phyloP scores from a whole-genome alignment of 116 monocot genomes.

The Papilionanthe hybrid region DNA sequence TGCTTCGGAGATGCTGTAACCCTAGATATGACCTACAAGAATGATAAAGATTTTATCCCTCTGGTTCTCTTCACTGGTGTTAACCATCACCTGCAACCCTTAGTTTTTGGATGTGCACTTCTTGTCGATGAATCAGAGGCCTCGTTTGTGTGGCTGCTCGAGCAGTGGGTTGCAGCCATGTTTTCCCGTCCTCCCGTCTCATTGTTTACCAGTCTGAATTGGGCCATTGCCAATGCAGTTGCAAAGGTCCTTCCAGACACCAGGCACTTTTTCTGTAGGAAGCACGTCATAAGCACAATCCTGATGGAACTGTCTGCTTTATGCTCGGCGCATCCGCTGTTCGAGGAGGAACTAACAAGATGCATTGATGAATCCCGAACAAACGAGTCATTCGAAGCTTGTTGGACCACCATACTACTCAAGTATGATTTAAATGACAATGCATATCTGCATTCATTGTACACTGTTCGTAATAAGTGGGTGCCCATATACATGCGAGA shows the following conservation, averaged over 20 bases:
- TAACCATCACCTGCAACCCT: slow-evolving; percentile 70
- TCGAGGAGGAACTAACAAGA: slow-evolving; percentile 45
- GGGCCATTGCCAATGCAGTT: slow-evolving; percentile 31
- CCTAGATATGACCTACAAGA: slow-evolving; percentile 56
- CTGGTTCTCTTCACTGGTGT: slow-evolving; percentile 72
- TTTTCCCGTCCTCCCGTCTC: slow-evolving; percentile 43
- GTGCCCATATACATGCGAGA: slow-evolving; percentile 58
- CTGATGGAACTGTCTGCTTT: slow-evolving; percentile 38
- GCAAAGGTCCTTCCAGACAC: slow-evolving; percentile 44
- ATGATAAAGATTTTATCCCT: slow-evolving; percentile 68
- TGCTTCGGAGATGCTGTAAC: slow-evolving; percentile 84
- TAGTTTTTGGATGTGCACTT: slow-evolving; percentile 68
- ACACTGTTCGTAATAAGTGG: slow-evolving; percentile 65
- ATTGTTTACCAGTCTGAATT: slow-evolving; percentile 36
- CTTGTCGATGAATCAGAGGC: slow-evolving; percentile 68
- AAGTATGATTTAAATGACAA: slow-evolving; percentile 57
- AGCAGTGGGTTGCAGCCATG: slow-evolving; percentile 67
- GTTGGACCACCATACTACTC: slow-evolving; percentile 45
- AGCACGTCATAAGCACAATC: slow-evolving; percentile 36
- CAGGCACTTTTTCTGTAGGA: slow-evolving; percentile 45
- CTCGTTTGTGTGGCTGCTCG: slow-evolving; percentile 71
- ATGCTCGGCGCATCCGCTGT: slow-evolving; percentile 29
- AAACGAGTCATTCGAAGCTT: slow-evolving; percentile 51
- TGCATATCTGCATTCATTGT: slow-evolving; percentile 54
- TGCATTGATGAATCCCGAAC: slow-evolving; percentile 68